These are phyloP conservation scores for Karstenula rhodostoma DNA, from an alignment of 2,329 filamentous ascomycete genomes.

Conservation along the genomic window DNA sequence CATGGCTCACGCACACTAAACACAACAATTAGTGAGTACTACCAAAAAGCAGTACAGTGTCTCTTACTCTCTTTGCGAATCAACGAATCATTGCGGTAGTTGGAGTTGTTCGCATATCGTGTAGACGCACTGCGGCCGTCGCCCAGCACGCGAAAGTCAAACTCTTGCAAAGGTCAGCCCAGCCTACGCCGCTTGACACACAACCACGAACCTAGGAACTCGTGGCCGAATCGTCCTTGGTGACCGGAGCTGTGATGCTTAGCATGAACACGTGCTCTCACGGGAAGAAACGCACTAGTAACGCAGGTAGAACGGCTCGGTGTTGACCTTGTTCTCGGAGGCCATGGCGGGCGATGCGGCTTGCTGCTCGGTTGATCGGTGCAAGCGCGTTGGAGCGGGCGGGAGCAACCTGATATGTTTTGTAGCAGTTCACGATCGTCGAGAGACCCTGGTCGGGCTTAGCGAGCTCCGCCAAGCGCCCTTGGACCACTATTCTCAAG, in stretches of 20 bases:
- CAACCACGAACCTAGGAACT: slow-evolving; percentile 80
- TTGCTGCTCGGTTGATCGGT: slow-evolving; percentile 8
- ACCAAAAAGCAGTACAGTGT: slow-evolving; percentile 1
- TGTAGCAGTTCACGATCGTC: slow-evolving; percentile 24
- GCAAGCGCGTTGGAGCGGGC: not conserved
- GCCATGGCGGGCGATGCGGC: slow-evolving; percentile 56
- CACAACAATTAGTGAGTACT: slow-evolving; percentile 14
- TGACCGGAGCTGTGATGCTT: slow-evolving; percentile 80
- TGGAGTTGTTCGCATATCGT: slow-evolving; percentile 98
- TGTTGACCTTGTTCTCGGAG: slow-evolving; percentile 52
- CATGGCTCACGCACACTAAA: slow-evolving; percentile 91
- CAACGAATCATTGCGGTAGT: slow-evolving; percentile 97
- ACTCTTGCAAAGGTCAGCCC: slow-evolving; percentile 68
- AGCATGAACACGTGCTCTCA: slow-evolving; percentile 27
- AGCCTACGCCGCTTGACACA: not conserved
- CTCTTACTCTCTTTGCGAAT: slow-evolving; percentile 98
- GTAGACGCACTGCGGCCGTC: slow-evolving; percentile 93
- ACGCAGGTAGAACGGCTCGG: slow-evolving; percentile 91
- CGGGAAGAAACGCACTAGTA: slow-evolving; percentile 79
- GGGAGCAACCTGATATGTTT: slow-evolving; percentile 15
- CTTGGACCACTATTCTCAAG: slow-evolving; percentile 43
- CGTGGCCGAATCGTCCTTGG: slow-evolving; percentile 95
- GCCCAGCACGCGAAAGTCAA: slow-evolving; percentile 91
- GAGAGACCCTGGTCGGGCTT: slow-evolving; percentile 31
- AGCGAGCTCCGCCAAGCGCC: slow-evolving; percentile 10